Percentiles rank a stretch among this genome's conserved stretches.
These are phyloP conservation scores for Penicillium desertorum DNA, from an alignment of 495 filamentous ascomycete genomes.

Conservation along the genomic window DNA sequence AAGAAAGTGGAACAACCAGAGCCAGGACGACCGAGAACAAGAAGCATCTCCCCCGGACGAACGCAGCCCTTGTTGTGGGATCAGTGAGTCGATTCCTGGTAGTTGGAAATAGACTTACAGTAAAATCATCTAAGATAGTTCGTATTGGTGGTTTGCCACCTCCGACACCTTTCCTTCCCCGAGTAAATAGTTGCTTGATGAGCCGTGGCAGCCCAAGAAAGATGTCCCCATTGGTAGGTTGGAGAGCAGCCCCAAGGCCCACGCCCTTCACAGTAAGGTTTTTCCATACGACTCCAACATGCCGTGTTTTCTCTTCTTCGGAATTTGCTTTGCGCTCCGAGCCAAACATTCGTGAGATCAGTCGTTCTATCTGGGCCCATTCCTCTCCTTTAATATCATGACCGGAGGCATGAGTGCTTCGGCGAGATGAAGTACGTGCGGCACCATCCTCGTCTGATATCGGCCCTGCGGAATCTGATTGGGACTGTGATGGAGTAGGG, in stretches of 20 bases:
- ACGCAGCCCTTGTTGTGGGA: constrained; percentile 41
- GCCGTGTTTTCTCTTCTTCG: constrained; percentile 63
- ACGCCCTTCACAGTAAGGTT: constrained; percentile 64
- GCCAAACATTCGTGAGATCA: constrained; percentile 68
- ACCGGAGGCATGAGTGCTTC: constrained; percentile 42
- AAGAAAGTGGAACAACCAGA: constrained; percentile 72
- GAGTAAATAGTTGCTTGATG: constrained; percentile 48
- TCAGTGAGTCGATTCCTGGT: constrained; percentile 41
- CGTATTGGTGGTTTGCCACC: constrained; percentile 52
- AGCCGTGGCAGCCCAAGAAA: constrained; percentile 57
- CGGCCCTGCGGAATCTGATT: background rate
- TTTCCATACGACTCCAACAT: constrained; percentile 60
- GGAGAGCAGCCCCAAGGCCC: constrained; percentile 64
- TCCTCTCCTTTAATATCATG: constrained; percentile 47
- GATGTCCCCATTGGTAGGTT: constrained; percentile 63
- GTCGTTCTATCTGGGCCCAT: constrained; percentile 54
- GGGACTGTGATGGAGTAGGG: constrained; percentile 1
- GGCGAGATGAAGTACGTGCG: constrained; percentile 49
- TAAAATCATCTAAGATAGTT: constrained; percentile 65
- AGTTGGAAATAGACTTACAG: constrained; percentile 39
- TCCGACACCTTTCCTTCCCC: constrained; percentile 41
- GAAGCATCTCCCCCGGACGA: constrained; percentile 50
- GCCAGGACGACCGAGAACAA: constrained; percentile 72
- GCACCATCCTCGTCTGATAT: constrained; percentile 51
- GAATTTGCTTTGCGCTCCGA: constrained; percentile 57